Conservation (phyloP, 2,329 filamentous ascomycete genomes). For the Elsinoe arachidis region DNA sequence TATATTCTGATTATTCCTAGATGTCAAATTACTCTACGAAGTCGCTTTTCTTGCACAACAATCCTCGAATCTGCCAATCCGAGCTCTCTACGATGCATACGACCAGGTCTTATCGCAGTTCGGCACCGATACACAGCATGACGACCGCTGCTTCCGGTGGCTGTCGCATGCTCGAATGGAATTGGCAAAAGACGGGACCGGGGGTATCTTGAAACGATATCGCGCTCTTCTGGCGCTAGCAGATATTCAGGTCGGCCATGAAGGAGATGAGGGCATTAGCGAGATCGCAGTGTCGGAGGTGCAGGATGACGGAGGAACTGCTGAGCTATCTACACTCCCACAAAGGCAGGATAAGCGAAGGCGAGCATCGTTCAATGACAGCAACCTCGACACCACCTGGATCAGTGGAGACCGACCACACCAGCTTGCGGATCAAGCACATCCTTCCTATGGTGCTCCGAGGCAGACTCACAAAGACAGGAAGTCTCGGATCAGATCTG, state of each 20-base stretch:
- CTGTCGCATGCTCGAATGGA: constrained; percentile 62
- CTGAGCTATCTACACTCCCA: constrained; percentile 40
- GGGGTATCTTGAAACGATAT: constrained; percentile 60
- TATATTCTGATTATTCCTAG: constrained; percentile 36
- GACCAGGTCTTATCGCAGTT: constrained; percentile 63
- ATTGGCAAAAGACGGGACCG: constrained; percentile 36
- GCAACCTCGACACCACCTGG: constrained; percentile 44
- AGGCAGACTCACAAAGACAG: not conserved
- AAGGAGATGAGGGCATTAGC: constrained; percentile 12
- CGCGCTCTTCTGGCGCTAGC: constrained; percentile 57
- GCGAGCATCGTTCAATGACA: constrained; percentile 50
- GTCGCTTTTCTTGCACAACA: constrained; percentile 66
- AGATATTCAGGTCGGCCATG: constrained; percentile 62
- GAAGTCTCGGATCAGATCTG: not conserved
- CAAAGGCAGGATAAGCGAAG: constrained; percentile 46
- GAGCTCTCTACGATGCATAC: constrained; percentile 74
- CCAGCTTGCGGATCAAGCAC: constrained; percentile 1
- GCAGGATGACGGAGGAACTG: constrained; percentile 8
- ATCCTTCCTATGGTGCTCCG: not conserved
- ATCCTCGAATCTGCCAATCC: constrained; percentile 58
- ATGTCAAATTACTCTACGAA: constrained; percentile 68
- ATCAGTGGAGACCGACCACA: constrained; percentile 24
- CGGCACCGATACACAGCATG: constrained; percentile 62
- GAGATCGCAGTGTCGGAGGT: not conserved
- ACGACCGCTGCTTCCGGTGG: constrained; percentile 67